These are phyloP conservation scores for Iberis pinnata DNA, from an alignment of 345 rosid genomes.

Conservation along the genomic window DNA sequence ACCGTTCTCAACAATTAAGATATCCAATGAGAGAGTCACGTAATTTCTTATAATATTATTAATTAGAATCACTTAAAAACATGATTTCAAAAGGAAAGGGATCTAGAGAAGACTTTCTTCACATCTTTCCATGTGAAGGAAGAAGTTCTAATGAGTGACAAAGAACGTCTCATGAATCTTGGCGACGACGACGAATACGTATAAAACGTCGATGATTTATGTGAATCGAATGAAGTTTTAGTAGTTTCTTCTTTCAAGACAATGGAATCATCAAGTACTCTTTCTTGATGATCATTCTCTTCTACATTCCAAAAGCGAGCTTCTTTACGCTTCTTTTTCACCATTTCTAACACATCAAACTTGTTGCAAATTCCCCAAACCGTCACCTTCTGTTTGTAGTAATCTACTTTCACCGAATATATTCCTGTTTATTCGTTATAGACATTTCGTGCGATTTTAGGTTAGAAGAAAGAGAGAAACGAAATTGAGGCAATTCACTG, in stretches of 20 bases:
- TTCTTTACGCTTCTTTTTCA: constrained; percentile 66
- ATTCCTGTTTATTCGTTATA: constrained; percentile 43
- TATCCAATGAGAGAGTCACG: neutral
- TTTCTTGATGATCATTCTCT: constrained; percentile 23
- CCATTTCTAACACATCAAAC: constrained; percentile 46
- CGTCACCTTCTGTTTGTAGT: constrained; percentile 61
- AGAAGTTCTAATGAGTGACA: constrained; percentile 38
- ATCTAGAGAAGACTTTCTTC: constrained; percentile 55
- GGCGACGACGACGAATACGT: constrained; percentile 21
- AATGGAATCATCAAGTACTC: constrained; percentile 10
- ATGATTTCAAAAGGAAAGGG: constrained; percentile 44
- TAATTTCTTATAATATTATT: neutral
- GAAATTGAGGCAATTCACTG: no score
- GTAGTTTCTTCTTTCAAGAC: constrained; percentile 21
- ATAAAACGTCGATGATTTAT: constrained; percentile 9
- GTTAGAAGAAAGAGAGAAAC: no score
- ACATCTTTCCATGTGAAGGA: constrained; percentile 59
- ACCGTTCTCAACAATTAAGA: neutral
- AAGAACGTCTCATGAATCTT: constrained; percentile 26
- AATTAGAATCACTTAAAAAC: neutral
- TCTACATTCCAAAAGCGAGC: constrained; percentile 68
- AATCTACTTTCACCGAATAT: constrained; percentile 65
- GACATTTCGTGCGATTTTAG: no score
- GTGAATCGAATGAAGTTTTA: constrained; percentile 9
- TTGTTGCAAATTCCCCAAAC: constrained; percentile 96